These are phyloP conservation scores for Tilletia horrida DNA, from an alignment of 1,284 basidiomycete genomes.

Conservation along the genomic window DNA sequence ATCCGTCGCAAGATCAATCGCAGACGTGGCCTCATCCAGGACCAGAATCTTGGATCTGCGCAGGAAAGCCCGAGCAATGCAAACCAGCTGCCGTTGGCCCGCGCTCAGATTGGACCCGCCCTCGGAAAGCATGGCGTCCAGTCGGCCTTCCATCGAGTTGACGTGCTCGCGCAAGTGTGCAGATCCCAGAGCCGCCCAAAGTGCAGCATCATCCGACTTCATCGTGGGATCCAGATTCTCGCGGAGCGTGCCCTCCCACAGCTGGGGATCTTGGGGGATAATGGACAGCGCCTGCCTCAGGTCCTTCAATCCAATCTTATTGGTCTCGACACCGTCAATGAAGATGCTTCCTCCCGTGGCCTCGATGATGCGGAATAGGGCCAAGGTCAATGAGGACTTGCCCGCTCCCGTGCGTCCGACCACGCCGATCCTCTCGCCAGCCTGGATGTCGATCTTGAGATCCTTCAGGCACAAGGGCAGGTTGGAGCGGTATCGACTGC, in stretches of 20 bases:
- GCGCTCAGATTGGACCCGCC: constrained; percentile 74
- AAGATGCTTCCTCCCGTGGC: constrained; percentile 71
- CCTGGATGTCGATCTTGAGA: constrained; percentile 65
- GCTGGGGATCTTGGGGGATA: constrained; percentile 71
- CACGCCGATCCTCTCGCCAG: constrained; percentile 74
- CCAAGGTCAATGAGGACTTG: constrained; percentile 72
- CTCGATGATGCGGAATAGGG: constrained; percentile 61
- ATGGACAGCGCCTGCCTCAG: constrained; percentile 67
- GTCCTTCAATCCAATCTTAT: constrained; percentile 76
- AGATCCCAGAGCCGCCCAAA: constrained; percentile 77
- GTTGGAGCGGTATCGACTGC: constrained; percentile 76
- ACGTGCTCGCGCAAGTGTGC: constrained; percentile 70
- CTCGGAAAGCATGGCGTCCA: constrained; percentile 75
- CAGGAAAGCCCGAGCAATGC: constrained; percentile 54
- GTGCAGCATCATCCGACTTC: constrained; percentile 67
- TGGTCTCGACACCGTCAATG: constrained; percentile 80
- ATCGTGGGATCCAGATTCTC: constrained; percentile 77
- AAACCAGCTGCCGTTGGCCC: constrained; percentile 66
- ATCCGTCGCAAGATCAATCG: constrained; percentile 81
- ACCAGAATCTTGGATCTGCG: constrained; percentile 73
- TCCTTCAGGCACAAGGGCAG: constrained; percentile 74
- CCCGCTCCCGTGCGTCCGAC: constrained; percentile 85
- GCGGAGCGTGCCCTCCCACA: constrained; percentile 81
- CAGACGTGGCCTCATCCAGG: constrained; percentile 72
- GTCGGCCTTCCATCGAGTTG: constrained; percentile 66